Evolutionary conservation across 768 basidiomycete genomes (phyloP), one percentile per base, ranked within the genome.

Genomic region (Neoboletus magnificus): DNA sequence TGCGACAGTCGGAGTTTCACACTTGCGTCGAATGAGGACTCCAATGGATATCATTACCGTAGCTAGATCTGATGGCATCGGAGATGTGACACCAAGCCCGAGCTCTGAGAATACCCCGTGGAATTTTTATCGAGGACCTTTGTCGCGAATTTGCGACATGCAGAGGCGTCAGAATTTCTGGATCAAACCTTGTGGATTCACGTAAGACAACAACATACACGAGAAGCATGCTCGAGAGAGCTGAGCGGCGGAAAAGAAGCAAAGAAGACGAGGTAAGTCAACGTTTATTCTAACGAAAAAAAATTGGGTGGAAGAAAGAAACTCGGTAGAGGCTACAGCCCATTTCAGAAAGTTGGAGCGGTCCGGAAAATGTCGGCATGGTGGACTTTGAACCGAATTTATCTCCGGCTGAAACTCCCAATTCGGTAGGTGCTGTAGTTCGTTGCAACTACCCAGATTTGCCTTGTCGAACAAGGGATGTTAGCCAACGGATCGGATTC

Each of bases 21-120:
- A 40, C 22, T 37, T 15, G 37, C 22, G 23, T 35, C 29, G 42
- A 35, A 47, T 18, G 15, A 11, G 18, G 45, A 8, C 23, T 52
- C 13, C 12, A 15, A 41, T 23, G 27, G 27, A 45, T 29, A 45
- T 29, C 29, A 18, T 29, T 41, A 49, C 41, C 36, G 16, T 25
- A 15, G 32, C 22, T 16, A 42, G 50, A 58, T 49, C 48, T 41
- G 32, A 52, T 43, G 37, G 15, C 50, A 48, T 52, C 63, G 65
- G 62, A 64, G 65, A 65, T 66, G 58, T 57, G 58, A 5, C 32
- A 37, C 23, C 44, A 59, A 55, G 48, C 27, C 56, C 62, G 64
- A 59, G 16, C 36, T 46, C 32, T 52, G 37, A 48, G 58, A 45
- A 60, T 27, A 33, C 5, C 52, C 23, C 44, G 22, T 54, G 52